phyloP scores from a whole-genome alignment of 352 stramenopile species.

The Thraustochytrium striatum region DNA sequence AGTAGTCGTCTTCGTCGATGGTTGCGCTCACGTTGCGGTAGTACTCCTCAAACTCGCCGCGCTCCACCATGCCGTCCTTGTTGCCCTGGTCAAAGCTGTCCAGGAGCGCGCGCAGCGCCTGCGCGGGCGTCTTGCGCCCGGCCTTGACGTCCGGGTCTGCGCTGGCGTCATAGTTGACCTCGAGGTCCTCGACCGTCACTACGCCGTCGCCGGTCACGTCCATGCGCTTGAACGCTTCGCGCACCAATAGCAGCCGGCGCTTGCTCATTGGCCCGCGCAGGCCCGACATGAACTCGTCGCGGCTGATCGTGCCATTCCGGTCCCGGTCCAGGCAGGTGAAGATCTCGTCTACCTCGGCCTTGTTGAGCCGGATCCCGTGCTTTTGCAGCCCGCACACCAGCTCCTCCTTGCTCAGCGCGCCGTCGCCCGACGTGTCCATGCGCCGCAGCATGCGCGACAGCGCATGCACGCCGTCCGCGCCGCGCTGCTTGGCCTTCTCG shows the following conservation, averaged over 20 bases:
- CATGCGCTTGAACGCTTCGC: slow-evolving; percentile 71
- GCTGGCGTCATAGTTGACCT: slow-evolving; percentile 66
- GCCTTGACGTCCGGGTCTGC: slow-evolving; percentile 70
- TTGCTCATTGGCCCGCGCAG: slow-evolving; percentile 63
- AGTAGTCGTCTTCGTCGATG: slow-evolving; percentile 70
- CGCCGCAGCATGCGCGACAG: slow-evolving; percentile 67
- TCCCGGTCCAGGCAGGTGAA: slow-evolving; percentile 62
- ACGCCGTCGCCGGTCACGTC: slow-evolving; percentile 68
- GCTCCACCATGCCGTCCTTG: slow-evolving; percentile 62
- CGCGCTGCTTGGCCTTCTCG: slow-evolving; percentile 59
- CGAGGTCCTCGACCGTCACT: slow-evolving; percentile 66
- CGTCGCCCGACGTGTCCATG: slow-evolving; percentile 78
- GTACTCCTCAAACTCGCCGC: slow-evolving; percentile 76
- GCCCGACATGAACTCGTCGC: slow-evolving; percentile 57
- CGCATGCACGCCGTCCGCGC: slow-evolving; percentile 69
- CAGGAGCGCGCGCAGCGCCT: slow-evolving; percentile 68
- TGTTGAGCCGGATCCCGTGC: slow-evolving; percentile 55
- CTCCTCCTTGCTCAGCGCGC: slow-evolving; percentile 66
- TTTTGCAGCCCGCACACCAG: slow-evolving; percentile 57
- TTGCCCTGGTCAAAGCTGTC: slow-evolving; percentile 65
- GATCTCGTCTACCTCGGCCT: slow-evolving; percentile 58
- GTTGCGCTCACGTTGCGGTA: slow-evolving; percentile 78
- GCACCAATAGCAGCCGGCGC: slow-evolving; percentile 67
- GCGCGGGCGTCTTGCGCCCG: slow-evolving; percentile 51
- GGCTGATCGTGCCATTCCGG: slow-evolving; percentile 50